Evolutionary conservation across 805 yeast genomes (phyloP).

Genomic region (Starmera amethionina): DNA sequence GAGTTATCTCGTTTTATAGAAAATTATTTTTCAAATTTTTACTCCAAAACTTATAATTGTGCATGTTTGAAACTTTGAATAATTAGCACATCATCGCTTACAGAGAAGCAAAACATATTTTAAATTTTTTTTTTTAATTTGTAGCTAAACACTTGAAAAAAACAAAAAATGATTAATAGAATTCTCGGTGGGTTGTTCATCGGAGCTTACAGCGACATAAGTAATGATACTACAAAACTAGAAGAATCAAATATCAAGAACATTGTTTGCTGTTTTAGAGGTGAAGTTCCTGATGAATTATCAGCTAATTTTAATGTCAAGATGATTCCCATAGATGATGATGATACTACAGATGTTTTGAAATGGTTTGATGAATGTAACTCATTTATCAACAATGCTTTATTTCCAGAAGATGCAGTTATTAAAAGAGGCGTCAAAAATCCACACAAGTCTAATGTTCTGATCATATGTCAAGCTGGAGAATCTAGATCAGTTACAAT

Average conservation of each 20-base stretch:
- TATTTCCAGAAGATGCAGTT: conserved; percentile 33
- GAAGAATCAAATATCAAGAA: conserved; percentile 10
- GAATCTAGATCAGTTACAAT: conserved; percentile 85
- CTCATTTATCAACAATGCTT: conserved; percentile 55
- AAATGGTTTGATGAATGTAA: conserved; percentile 52
- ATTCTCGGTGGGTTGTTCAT: conserved; percentile 66
- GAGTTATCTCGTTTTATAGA: too few relatives aligned
- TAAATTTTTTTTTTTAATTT: conserved; percentile 29
- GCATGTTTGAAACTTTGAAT: too few relatives aligned
- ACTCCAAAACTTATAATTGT: too few relatives aligned
- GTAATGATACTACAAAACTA: neutral
- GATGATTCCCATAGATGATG: conserved; percentile 67
- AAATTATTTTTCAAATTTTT: too few relatives aligned
- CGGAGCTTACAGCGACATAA: conserved; percentile 60
- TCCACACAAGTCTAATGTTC: conserved; percentile 34
- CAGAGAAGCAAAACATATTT: too few relatives aligned
- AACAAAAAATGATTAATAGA: conserved; percentile 20
- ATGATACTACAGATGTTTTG: conserved; percentile 54
- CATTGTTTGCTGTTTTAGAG: conserved; percentile 56
- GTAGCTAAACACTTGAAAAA: conserved; percentile 24
- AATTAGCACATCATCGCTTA: too few relatives aligned
- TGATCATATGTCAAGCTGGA: conserved; percentile 85
- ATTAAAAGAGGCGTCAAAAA: conserved; percentile 15
- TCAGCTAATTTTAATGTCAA: conserved; percentile 31
- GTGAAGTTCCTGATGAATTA: conserved; percentile 41